Evolutionary conservation across 192 early-diverging fungal species (phyloP).

Genomic region (Coemansia sp.): DNA sequence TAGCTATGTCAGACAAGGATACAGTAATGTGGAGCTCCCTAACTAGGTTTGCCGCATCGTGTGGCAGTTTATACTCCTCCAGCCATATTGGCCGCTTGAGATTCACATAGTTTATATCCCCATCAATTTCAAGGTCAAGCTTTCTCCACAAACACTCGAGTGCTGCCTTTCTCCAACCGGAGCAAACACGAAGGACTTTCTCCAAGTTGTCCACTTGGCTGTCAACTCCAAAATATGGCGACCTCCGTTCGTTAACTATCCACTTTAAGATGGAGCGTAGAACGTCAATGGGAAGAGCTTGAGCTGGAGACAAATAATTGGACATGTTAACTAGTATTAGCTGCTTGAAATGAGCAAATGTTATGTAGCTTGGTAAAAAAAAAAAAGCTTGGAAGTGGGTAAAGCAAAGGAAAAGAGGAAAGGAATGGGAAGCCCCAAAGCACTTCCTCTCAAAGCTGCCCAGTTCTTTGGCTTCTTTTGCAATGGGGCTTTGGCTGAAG

Average conservation of each 20-base stretch:
- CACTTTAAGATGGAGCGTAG: background rate
- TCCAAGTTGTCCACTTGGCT: background rate
- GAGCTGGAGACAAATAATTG: too few species aligned
- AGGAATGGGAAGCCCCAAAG: too few species aligned
- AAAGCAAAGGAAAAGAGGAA: too few species aligned
- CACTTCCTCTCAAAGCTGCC: too few species aligned
- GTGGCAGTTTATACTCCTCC: background rate
- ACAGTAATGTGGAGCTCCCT: background rate
- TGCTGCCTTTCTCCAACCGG: background rate
- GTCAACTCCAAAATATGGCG: background rate
- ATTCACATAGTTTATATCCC: too few species aligned
- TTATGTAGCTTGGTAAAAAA: too few species aligned
- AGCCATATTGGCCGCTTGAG: background rate
- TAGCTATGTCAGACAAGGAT: background rate
- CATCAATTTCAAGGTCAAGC: background rate
- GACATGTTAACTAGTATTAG: too few species aligned
- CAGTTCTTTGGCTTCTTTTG: background rate
- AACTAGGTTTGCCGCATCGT: background rate
- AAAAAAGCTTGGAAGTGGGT: too few species aligned
- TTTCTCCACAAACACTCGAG: background rate
- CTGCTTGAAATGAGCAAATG: background rate
- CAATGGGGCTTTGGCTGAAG: too few species aligned
- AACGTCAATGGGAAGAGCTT: too few species aligned
- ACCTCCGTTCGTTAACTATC: background rate
- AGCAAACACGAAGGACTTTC: background rate